phyloP scores from a whole-genome alignment of 2,329 filamentous ascomycete genomes.

The Colletotrichum chrysophilum region DNA sequence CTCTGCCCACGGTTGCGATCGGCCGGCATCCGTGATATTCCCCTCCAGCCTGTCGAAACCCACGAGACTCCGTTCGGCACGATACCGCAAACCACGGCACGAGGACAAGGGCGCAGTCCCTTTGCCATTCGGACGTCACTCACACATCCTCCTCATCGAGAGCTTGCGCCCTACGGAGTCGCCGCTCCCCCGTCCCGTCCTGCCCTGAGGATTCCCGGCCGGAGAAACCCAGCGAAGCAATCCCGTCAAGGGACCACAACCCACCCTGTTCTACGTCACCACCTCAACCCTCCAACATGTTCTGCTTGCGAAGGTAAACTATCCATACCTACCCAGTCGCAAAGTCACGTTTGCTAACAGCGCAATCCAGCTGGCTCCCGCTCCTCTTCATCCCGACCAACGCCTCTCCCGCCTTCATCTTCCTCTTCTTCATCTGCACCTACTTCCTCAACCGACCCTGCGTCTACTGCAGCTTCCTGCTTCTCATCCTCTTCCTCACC shows the following conservation, averaged over 20 bases:
- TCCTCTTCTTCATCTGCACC: slow-evolving; percentile 89
- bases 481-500: slow-evolving; percentile 92
- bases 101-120: background rate
- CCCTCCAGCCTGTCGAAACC: background rate
- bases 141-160: background rate
- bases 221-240: background rate
- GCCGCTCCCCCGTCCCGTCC: background rate
- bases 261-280: background rate
- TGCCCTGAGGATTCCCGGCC: background rate
- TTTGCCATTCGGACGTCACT: background rate
- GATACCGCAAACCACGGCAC: background rate
- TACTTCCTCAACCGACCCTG: slow-evolving; percentile 97
- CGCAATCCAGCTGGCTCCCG: slow-evolving; percentile 72
- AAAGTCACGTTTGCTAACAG: slow-evolving; percentile 11
- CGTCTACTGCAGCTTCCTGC: slow-evolving; percentile 95
- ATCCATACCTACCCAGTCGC: background rate
- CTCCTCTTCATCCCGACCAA: slow-evolving; percentile 89
- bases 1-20: background rate
- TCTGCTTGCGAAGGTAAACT: slow-evolving; percentile 64
- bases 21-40: background rate
- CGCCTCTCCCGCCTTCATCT: slow-evolving; percentile 83
- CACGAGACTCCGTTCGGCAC: background rate
- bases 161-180: background rate
- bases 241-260: background rate
- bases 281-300: slow-evolving; percentile 46